Evolutionary conservation across 805 yeast genomes (phyloP).

Genomic region (Yamadazyma phyllophila): DNA sequence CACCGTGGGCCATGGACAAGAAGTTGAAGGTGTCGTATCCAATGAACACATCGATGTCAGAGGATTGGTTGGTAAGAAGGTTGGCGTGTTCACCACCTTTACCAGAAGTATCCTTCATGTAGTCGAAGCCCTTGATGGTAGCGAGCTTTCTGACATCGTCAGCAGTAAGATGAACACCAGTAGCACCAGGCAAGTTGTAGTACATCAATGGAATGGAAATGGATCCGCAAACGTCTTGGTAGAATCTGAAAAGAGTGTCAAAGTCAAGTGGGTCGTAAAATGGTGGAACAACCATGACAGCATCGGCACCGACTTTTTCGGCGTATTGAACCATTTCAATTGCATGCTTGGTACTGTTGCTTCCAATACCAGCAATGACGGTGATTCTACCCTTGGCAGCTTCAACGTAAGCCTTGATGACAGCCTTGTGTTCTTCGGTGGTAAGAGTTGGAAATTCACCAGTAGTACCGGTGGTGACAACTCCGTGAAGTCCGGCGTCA

Average conservation of each 20-base stretch:
- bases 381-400: constrained; percentile 14
- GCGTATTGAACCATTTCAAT: constrained; percentile 15
- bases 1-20: constrained; percentile 15
- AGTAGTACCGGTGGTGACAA: constrained; percentile 16
- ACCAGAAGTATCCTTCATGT: constrained; percentile 15
- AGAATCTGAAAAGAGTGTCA: constrained; percentile 13
- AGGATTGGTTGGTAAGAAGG: constrained; percentile 13
- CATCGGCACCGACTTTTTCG: constrained; percentile 15
- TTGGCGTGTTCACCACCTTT: constrained; percentile 11
- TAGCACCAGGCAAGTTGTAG: constrained; percentile 16
- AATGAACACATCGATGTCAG: constrained; percentile 10
- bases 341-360: constrained; percentile 14
- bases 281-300: constrained; percentile 16
- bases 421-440: constrained; percentile 14
- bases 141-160: constrained; percentile 13
- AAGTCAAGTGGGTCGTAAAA: constrained; percentile 14
- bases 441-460: constrained; percentile 16
- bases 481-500: constrained; percentile 14
- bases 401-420: constrained; percentile 14
- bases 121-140: constrained; percentile 15
- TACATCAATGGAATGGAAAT: constrained; percentile 15
- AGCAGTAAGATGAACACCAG: constrained; percentile 15
- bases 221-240: constrained; percentile 15
- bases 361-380: constrained; percentile 15
- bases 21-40: constrained; percentile 16